Percentiles rank a stretch among this genome's conserved stretches.
These are phyloP conservation scores for Penicillium bovifimosum DNA, from an alignment of 495 filamentous ascomycete genomes.

Conservation along the genomic window DNA sequence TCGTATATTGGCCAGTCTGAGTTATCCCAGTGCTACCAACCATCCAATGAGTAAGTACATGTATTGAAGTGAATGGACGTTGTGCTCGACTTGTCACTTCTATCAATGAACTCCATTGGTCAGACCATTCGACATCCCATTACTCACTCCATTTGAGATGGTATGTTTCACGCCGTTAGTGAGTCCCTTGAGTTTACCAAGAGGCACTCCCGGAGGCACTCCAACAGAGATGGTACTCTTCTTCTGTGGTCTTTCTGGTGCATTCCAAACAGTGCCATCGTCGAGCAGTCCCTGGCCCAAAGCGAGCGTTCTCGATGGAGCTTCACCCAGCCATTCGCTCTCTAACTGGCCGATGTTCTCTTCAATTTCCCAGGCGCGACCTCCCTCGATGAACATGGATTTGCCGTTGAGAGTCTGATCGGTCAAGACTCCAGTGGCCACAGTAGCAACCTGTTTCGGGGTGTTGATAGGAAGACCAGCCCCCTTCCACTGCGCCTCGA, in stretches of 20 bases:
- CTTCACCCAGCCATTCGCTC: conserved; percentile 41
- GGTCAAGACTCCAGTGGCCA: conserved; percentile 36
- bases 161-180: conserved; percentile 4
- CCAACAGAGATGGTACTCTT: conserved; percentile 20
- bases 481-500: conserved; percentile 38
- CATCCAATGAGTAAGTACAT: not conserved
- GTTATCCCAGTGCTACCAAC: not conserved
- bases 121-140: conserved; percentile 9
- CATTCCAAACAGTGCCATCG: conserved; percentile 25
- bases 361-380: conserved; percentile 46
- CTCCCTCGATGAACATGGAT: conserved; percentile 45
- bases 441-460: conserved; percentile 36
- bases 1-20: not conserved
- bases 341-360: conserved; percentile 38
- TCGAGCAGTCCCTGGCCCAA: conserved; percentile 37
- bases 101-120: conserved; percentile 14
- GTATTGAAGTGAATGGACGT: not conserved
- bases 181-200: conserved; percentile 13
- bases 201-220: conserved; percentile 20
- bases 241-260: conserved; percentile 11
- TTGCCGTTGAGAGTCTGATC: conserved; percentile 38
- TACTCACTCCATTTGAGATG: conserved; percentile 6
- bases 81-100: not conserved
- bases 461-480: conserved; percentile 43
- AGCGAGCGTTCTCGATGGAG: conserved; percentile 30